Evolutionary conservation across 352 stramenopile genomes (phyloP).

Genomic region (Pseudoperonospora humuli): DNA sequence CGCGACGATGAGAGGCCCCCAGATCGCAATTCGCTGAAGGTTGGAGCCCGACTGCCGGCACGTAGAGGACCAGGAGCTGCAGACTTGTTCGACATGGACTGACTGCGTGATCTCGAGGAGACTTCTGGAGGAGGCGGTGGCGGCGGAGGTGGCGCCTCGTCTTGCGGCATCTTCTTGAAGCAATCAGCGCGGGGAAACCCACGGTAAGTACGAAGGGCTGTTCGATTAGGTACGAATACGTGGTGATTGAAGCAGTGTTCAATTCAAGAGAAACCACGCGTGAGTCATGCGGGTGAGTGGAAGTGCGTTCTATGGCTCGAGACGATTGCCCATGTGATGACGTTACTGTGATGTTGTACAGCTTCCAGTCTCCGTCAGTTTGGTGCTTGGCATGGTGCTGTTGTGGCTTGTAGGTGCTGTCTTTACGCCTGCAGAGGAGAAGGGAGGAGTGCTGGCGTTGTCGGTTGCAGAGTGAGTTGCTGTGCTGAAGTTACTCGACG

Average conservation of each 20-base stretch:
- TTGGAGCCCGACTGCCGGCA: conserved; percentile 2
- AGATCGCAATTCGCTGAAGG: conserved; percentile 21
- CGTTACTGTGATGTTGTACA: conserved; percentile 7
- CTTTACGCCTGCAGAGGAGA: conserved; percentile 64
- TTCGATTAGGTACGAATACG: background rate
- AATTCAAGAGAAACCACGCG: background rate
- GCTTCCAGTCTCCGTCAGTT: conserved; percentile 59
- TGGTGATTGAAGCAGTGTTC: background rate
- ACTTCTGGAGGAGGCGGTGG: conserved; percentile 12
- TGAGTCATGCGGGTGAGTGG: conserved; percentile 26
- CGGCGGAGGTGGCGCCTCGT: conserved; percentile 25
- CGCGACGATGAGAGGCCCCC: conserved; percentile 12
- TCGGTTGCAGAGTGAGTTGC: conserved; percentile 68
- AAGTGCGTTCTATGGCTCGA: background rate
- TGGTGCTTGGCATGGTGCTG: conserved; percentile 55
- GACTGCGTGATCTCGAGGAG: conserved; percentile 2
- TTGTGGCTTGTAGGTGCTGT: conserved; percentile 67
- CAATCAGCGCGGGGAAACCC: no score
- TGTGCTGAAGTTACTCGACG: no score
- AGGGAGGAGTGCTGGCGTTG: conserved; percentile 58
- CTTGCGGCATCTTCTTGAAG: conserved; percentile 17
- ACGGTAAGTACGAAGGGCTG: conserved; percentile 17
- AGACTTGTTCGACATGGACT: conserved; percentile 3
- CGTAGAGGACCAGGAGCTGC: conserved; percentile 2
- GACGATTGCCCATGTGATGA: background rate